Conservation (phyloP, 192 early-diverging fungal species). For the Backusella tarrabulga region DNA sequence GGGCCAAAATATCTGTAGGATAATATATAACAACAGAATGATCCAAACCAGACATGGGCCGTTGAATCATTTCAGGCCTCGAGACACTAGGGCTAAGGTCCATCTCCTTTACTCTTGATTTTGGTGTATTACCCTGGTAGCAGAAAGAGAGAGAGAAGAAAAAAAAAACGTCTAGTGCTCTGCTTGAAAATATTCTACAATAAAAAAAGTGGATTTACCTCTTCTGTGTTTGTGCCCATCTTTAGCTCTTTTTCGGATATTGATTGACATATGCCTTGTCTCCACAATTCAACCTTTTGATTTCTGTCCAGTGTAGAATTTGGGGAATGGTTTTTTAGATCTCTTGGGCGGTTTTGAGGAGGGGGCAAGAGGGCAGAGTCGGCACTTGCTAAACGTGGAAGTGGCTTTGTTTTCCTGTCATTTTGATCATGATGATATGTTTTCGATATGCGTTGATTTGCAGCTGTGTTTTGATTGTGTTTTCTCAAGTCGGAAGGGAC, state of each 20-base stretch:
- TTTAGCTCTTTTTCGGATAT: background rate
- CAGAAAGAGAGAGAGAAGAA: background rate
- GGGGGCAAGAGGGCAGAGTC: background rate
- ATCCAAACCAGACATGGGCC: background rate
- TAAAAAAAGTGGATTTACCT: background rate
- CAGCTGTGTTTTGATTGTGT: background rate
- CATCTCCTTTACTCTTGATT: background rate
- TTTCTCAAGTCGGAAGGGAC: background rate
- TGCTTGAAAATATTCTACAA: background rate
- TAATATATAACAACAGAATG: background rate
- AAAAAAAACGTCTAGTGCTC: background rate
- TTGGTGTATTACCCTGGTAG: background rate
- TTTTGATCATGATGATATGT: background rate
- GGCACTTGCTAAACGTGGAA: background rate
- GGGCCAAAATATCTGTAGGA: slow-evolving; percentile 36
- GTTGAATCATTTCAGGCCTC: background rate
- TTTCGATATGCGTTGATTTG: background rate
- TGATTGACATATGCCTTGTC: background rate
- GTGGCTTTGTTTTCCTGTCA: background rate
- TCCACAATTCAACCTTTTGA: background rate
- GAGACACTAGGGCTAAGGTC: background rate
- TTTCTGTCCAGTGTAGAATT: background rate
- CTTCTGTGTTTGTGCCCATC: background rate
- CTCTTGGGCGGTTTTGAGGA: background rate
- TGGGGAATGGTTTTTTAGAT: background rate